phyloP scores from a whole-genome alignment of 345 rosid genomes.

The Eucalyptus caleyi region DNA sequence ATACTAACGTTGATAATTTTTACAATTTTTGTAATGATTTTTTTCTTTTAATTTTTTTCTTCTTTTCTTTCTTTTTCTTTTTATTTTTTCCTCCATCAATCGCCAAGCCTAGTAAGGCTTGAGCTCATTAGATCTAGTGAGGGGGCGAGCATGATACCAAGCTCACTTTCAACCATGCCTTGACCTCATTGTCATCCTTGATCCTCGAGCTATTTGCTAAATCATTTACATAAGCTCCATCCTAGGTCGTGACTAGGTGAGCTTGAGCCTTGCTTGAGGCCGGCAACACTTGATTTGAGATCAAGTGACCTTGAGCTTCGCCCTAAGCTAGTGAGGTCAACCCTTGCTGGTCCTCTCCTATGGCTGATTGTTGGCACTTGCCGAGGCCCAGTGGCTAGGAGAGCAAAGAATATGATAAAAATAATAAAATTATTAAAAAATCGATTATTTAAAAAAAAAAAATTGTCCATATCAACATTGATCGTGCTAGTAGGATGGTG shows the following conservation, averaged over 20 bases:
- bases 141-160: not conserved
- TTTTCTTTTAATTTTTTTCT: no score
- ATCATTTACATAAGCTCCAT: no score
- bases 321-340: not conserved
- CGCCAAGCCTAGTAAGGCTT: not conserved
- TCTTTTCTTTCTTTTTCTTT: no score
- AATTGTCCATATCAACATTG: not conserved
- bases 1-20: no score
- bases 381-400: accelerated
- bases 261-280: not conserved
- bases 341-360: no score
- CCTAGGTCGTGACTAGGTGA: not conserved
- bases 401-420: no score
- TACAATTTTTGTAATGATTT: no score
- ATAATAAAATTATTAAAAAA: no score
- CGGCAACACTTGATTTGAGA: no score
- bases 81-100: not conserved
- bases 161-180: not conserved
- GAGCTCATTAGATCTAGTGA: no score
- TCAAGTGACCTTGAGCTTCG: accelerated
- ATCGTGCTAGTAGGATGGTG: not conserved
- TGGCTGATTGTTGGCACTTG: not conserved
- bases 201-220: no score
- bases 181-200: not conserved
- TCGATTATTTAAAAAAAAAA: no score